A percentile compares a stretch with the other conserved stretches of the same genome.
Conservation (phyloP, 176 grass and related monocot species). For the Carex pumila region DNA sequence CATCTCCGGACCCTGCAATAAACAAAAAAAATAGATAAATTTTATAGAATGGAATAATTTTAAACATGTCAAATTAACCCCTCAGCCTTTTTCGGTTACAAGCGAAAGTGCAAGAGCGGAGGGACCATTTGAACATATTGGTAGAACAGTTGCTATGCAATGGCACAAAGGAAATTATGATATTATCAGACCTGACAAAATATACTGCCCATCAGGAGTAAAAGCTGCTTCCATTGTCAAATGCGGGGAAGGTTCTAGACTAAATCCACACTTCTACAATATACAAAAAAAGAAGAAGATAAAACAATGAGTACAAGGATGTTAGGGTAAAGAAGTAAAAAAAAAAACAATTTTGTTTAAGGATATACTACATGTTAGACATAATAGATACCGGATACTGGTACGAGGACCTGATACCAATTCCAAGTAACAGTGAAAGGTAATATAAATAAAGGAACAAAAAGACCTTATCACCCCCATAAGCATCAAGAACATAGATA, state of each 20-base stretch:
- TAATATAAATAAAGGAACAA: neutral
- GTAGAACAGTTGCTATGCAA: neutral
- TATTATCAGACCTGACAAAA: conserved; percentile 66
- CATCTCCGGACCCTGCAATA: conserved; percentile 84
- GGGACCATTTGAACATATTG: neutral
- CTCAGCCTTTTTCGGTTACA: neutral
- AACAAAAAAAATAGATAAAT: conserved; percentile 13
- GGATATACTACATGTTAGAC: neutral
- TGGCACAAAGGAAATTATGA: conserved; percentile 9
- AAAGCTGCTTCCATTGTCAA: conserved; percentile 82
- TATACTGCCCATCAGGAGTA: conserved; percentile 90
- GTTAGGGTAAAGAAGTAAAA: neutral
- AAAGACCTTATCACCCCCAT: conserved; percentile 84
- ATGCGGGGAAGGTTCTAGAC: conserved; percentile 88
- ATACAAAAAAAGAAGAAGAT: neutral
- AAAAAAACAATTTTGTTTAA: neutral
- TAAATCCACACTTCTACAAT: conserved; percentile 90
- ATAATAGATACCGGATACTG: neutral
- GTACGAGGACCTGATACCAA: neutral
- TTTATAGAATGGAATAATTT: conserved; percentile 13
- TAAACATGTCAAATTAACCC: neutral
- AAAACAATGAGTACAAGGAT: neutral
- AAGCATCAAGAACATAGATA: conserved; percentile 98
- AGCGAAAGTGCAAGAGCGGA: neutral
- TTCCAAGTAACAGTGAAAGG: neutral